Evolutionary conservation across 192 early-diverging fungal genomes (phyloP).

Genomic region (Umbelopsis vinacea): DNA sequence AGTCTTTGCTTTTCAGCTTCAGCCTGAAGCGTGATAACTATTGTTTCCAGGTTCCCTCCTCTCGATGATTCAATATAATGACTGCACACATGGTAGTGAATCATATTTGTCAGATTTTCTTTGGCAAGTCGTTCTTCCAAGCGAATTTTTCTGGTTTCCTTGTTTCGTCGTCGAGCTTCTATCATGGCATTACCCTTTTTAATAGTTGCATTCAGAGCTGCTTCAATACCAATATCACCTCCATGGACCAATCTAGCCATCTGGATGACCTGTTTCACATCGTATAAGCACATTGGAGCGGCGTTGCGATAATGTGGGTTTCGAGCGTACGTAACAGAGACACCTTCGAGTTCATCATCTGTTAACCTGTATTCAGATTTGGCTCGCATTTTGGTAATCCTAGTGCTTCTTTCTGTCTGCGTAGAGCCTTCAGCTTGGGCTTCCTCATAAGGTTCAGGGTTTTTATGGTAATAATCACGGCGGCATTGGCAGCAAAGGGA

Average conservation of each 20-base stretch:
- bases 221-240: not conserved
- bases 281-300: not conserved
- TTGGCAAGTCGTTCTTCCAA: not conserved
- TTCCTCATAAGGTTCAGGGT: conserved; percentile 2
- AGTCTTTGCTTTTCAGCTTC: not conserved
- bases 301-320: not conserved
- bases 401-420: not conserved
- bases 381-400: not conserved
- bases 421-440: not conserved
- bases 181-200: not conserved
- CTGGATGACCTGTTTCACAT: not conserved
- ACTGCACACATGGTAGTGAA: too few species aligned
- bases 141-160: not conserved
- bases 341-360: not conserved
- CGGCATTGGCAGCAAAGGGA: not conserved
- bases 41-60: too few species aligned
- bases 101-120: not conserved
- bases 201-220: not conserved
- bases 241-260: not conserved
- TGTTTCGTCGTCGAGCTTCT: not conserved
- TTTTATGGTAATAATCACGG: not conserved
- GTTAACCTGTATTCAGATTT: not conserved
- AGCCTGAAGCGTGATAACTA: not conserved
- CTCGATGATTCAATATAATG: too few species aligned
- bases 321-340: not conserved